phyloP scores from a whole-genome alignment of 2,329 filamentous ascomycete genomes.

The Ceratocystis diversiconidia region DNA sequence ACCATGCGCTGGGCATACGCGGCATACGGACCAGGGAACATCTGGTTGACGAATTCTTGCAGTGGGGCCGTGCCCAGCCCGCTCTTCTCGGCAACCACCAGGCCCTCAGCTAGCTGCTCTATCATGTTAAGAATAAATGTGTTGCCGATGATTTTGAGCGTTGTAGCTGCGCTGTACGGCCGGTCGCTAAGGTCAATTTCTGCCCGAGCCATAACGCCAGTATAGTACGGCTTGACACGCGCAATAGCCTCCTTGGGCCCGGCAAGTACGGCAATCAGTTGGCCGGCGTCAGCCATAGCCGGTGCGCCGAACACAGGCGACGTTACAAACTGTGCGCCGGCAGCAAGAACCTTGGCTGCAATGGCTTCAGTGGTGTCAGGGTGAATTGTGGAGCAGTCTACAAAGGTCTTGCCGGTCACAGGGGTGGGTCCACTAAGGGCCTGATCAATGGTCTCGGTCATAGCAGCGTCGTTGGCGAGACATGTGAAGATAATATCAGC shows the following conservation, averaged over 20 bases:
- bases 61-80: conserved; percentile 58
- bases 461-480: conserved; percentile 61
- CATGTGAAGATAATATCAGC: conserved; percentile 75
- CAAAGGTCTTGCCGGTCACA: conserved; percentile 58
- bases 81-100: conserved; percentile 65
- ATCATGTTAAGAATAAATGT: conserved; percentile 75
- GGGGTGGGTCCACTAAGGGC: conserved; percentile 36
- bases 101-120: conserved; percentile 62
- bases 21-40: conserved; percentile 64
- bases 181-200: conserved; percentile 58
- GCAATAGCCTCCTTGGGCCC: conserved; percentile 47
- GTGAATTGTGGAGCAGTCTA: conserved; percentile 80
- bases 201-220: conserved; percentile 54
- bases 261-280: conserved; percentile 59
- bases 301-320: conserved; percentile 57
- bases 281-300: conserved; percentile 54
- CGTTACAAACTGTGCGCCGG: conserved; percentile 61
- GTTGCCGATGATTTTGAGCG: conserved; percentile 74
- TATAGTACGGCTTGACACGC: conserved; percentile 54
- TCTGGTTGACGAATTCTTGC: conserved; percentile 53
- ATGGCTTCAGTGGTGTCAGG: conserved; percentile 62
- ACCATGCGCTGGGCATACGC: conserved; percentile 64
- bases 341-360: conserved; percentile 40
- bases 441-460: conserved; percentile 45
- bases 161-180: conserved; percentile 52